Evolutionary conservation across 192 early-diverging fungal species (phyloP), one percentile per base, ranked within the genome.

Genomic region (Coemansia sp.): DNA sequence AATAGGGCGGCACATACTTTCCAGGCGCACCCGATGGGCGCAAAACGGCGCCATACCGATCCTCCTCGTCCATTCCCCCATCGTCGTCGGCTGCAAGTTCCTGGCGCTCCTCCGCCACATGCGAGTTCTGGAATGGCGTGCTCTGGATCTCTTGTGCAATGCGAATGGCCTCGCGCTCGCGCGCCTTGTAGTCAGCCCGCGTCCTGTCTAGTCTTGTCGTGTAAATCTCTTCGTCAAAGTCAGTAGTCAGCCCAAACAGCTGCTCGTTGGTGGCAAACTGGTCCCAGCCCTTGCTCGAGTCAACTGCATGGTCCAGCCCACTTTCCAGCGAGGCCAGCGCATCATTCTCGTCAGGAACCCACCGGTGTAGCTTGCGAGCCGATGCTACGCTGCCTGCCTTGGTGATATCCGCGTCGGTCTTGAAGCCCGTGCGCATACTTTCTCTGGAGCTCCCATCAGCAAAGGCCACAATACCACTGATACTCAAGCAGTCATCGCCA

Each of bases 221-320:
- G 75, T 99, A 99, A 3, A 99, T 76, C 56, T 97, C 95, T 62
- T 97, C 96, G 68, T 97, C 85, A 83, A 94, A 99, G 75, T 99
- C 95, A 4, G 96, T 96, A 6, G 85, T 93, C 49, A 99, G 87
- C 1, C 98, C 98, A 88, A 99, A 99, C 43, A 94, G 85, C 63
- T 84, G 74, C 75, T 97, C 94, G 68, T 99, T 99, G 4, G 87
- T 91, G 5, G 89, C 92, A 87, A 99, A 99, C 75, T 99, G 98
- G 77, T 99, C 96, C 98, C 98, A 99, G 19, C 76, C 66, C 47
- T 65, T 60, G 19, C 67, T 54, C 2, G 45, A 42, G 7, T 29
- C 64, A 0, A 62, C 31, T 2, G 36, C 32, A 3, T 27, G 35
- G 2, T 66, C 77, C 47, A 80, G 38, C 12, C 62, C 71, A 47